phyloP scores from a whole-genome alignment of 768 basidiomycete genomes.

The Pleurotus ostreatus region DNA sequence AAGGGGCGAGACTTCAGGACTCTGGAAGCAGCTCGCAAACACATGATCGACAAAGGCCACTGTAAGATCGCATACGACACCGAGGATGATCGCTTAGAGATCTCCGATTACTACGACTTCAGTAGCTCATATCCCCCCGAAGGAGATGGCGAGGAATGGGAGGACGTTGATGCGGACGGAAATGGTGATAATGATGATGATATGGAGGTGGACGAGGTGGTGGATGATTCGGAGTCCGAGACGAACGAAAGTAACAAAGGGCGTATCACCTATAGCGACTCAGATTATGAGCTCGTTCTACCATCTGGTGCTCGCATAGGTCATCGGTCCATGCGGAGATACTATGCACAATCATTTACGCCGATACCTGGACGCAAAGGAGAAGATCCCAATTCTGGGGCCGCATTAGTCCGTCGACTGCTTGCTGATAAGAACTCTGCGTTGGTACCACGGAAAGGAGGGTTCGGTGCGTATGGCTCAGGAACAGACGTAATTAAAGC shows the following conservation, averaged over 20 bases:
- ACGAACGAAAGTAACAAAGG: conserved; percentile 42
- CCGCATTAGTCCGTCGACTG: conserved; percentile 71
- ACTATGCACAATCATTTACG: conserved; percentile 80
- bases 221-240: conserved; percentile 35
- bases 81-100: conserved; percentile 74
- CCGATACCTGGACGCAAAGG: conserved; percentile 31
- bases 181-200: conserved; percentile 32
- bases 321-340: conserved; percentile 81
- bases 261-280: conserved; percentile 74
- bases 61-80: conserved; percentile 93
- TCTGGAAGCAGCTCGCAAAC: conserved; percentile 85
- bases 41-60: conserved; percentile 95
- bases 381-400: conserved; percentile 68
- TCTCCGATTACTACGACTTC: conserved; percentile 95
- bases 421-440: conserved; percentile 81
- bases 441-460: conserved; percentile 80
- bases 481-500: conserved; percentile 86
- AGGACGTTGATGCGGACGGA: conserved; percentile 41
- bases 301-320: conserved; percentile 92
- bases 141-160: conserved; percentile 24
- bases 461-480: conserved; percentile 80
- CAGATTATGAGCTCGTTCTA: conserved; percentile 82
- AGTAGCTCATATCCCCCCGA: conserved; percentile 65
- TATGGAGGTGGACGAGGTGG: conserved; percentile 23
- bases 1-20: conserved; percentile 78